phyloP scores from a whole-genome alignment of 2,329 filamentous ascomycete genomes.

The Albophoma yamanashiensis region DNA sequence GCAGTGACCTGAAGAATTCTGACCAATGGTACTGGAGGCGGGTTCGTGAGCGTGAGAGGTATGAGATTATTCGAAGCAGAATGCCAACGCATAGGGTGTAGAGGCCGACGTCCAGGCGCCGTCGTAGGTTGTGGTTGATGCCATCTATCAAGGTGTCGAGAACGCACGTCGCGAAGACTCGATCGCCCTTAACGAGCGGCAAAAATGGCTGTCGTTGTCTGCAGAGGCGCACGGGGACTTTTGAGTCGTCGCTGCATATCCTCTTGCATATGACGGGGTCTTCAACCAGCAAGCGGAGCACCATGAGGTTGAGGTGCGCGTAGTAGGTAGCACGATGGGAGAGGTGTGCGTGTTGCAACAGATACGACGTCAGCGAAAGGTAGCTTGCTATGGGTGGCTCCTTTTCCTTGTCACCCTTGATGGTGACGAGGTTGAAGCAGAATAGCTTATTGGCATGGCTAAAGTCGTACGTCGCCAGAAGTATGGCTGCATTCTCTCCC shows the following conservation, averaged over 20 bases:
- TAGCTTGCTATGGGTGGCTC: constrained; percentile 73
- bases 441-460: constrained; percentile 92
- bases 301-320: constrained; percentile 74
- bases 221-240: constrained; percentile 68
- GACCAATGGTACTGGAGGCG: constrained; percentile 89
- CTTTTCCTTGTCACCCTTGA: constrained; percentile 49
- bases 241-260: constrained; percentile 70
- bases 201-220: constrained; percentile 82
- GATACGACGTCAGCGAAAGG: constrained; percentile 81
- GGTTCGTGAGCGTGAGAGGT: constrained; percentile 71
- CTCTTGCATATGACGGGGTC: constrained; percentile 73
- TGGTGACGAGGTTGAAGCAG: constrained; percentile 68
- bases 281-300: constrained; percentile 77
- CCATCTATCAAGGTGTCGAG: constrained; percentile 84
- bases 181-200: constrained; percentile 60
- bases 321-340: constrained; percentile 71
- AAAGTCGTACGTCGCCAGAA: constrained; percentile 88
- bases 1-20: constrained; percentile 81
- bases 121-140: constrained; percentile 86
- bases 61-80: constrained; percentile 71
- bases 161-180: constrained; percentile 64
- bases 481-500: constrained; percentile 63
- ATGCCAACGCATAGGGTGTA: constrained; percentile 77
- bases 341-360: constrained; percentile 86
- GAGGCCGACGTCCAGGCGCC: constrained; percentile 72